Conservation (phyloP, 345 rosid species). For the Eucalyptus sp. region DNA sequence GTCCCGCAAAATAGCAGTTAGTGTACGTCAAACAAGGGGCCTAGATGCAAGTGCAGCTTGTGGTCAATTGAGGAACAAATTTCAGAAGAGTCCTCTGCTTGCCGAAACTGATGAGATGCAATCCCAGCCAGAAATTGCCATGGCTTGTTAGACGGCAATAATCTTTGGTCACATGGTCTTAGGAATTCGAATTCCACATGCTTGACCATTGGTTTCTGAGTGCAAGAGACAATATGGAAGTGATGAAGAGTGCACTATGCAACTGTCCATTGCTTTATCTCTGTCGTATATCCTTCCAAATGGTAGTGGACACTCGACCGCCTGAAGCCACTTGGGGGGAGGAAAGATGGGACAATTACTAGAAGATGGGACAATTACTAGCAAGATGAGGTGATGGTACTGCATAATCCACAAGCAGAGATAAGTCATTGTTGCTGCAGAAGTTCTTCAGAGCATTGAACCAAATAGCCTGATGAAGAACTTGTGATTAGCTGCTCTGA, state of each 20-base stretch:
- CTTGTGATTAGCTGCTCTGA: not conserved
- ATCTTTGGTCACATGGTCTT: not conserved
- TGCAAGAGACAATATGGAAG: not conserved
- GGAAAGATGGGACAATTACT: not conserved
- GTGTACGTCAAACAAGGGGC: constrained; percentile 81
- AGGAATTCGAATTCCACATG: not conserved
- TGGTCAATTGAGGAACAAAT: constrained; percentile 91
- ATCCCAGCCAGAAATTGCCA: constrained; percentile 34
- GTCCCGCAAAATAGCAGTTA: constrained; percentile 64
- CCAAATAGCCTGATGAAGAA: not conserved
- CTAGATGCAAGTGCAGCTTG: constrained; percentile 97
- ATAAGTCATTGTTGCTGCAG: not conserved
- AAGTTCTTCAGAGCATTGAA: not conserved
- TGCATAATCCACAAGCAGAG: not conserved
- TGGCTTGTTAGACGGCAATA: not conserved
- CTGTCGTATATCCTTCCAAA: not conserved
- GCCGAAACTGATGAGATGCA: constrained; percentile 11
- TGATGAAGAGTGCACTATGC: not conserved
- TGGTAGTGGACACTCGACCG: not conserved
- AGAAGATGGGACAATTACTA: not conserved
- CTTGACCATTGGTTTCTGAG: not conserved
- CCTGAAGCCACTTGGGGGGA: not conserved
- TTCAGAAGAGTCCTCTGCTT: constrained; percentile 74
- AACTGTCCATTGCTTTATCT: not conserved
- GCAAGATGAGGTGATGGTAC: not conserved